Conservation (phyloP, 1,139 yeast genomes). For the Arxiozyma telluris region DNA sequence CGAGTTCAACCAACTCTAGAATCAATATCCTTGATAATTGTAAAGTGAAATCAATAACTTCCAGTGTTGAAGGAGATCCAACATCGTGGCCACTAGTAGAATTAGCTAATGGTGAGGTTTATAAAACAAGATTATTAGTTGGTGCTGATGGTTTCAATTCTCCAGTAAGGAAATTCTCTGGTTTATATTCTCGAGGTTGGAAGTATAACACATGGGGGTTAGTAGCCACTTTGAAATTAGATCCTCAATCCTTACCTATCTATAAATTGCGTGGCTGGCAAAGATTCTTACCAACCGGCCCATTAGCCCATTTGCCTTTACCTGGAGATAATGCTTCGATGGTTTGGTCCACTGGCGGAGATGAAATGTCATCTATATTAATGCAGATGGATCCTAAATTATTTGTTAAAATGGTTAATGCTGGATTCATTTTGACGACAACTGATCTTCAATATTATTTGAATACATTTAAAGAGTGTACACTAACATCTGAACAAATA, state of each 20-base stretch:
- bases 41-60: conserved; percentile 48
- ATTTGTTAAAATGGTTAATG: conserved; percentile 68
- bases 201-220: conserved; percentile 78
- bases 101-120: conserved; percentile 53
- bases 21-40: conserved; percentile 53
- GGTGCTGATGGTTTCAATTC: conserved; percentile 98
- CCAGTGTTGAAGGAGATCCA: conserved; percentile 23
- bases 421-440: conserved; percentile 70
- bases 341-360: conserved; percentile 89
- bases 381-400: conserved; percentile 50
- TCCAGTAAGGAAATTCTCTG: conserved; percentile 77
- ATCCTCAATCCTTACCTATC: conserved; percentile 44
- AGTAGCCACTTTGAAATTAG: conserved; percentile 76
- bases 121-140: conserved; percentile 64
- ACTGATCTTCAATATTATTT: conserved; percentile 73
- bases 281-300: conserved; percentile 85
- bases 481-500: conserved; percentile 39
- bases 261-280: conserved; percentile 80
- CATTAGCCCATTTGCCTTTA: conserved; percentile 82
- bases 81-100: conserved; percentile 72
- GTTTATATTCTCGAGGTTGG: conserved; percentile 88
- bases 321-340: conserved; percentile 79
- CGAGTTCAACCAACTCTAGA: conserved; percentile 34
- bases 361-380: conserved; percentile 60
- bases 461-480: conserved; percentile 36